Base-by-base conservation (phyloP, 1,284 basidiomycete species). In the Rhodofomes roseus region DNA sequence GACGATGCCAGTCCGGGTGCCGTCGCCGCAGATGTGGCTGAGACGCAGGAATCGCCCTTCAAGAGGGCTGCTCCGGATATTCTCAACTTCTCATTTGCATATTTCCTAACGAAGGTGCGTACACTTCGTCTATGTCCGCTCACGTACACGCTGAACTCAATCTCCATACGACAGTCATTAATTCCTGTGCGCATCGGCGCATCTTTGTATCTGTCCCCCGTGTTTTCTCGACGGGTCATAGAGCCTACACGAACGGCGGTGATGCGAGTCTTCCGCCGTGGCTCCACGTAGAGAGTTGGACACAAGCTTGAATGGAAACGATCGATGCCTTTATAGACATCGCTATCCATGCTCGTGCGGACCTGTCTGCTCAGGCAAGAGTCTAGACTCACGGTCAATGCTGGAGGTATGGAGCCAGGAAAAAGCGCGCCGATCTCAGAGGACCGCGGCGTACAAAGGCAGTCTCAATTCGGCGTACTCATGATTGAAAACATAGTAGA, bases 1-100 rank as follows among this genome's bases (percentile, higher is more conserved):
- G 65, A 59, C 37, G 56, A 39, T 40, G 40, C 54, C 16, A n/a
- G 55, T n/a, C n/a, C n/a, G n/a, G n/a, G n/a, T n/a, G n/a, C n/a
- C 2, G 58, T 53, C 1, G 51, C 55, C 1, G 53, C 57, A 1
- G 62, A 66, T 48, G 63, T 37, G 31, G 52, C 18, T 4, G 5
- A 31, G 23, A 4, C 4, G 12, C 43, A 40, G 25, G 50, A 22
- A 18, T 16, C 23, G 11, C 25, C 9, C 14, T 61, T 31, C 20
- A 61, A 65, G 18, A 71, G 68, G 60, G 71, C 90, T 41, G 86
- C 83, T 8, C 87, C 87, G 7, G 89, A 91, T 69, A 81, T 90
- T 6, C 86, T 87, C 11, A 90, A 92, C 67, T 86, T 87, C 0
- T 84, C 95, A 0, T 80, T 94, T 22, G 94, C 95, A 0, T 98